These are phyloP conservation scores for Aureobasidium pullulans DNA, from an alignment of 2,329 filamentous ascomycete genomes.

Conservation along the genomic window DNA sequence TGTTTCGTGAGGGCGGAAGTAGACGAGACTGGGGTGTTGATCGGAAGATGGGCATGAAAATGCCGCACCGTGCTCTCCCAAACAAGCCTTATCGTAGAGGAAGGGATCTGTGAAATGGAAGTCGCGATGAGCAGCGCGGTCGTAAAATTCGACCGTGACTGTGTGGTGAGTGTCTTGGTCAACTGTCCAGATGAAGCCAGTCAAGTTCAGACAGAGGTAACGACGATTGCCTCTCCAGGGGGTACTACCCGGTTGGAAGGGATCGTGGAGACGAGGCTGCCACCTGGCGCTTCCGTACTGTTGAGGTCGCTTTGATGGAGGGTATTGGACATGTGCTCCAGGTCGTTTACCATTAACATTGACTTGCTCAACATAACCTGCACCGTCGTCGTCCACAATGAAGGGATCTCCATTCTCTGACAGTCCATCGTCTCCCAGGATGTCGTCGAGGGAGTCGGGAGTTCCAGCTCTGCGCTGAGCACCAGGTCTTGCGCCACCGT, in stretches of 20 bases:
- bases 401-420: conserved; percentile 64
- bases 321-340: conserved; percentile 29
- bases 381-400: conserved; percentile 90
- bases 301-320: conserved; percentile 45
- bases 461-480: conserved; percentile 51
- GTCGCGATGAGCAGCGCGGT: conserved; percentile 82
- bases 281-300: conserved; percentile 24
- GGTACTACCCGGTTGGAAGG: conserved; percentile 91
- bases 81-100: conserved; percentile 89
- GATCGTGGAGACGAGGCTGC: conserved; percentile 64
- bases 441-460: conserved; percentile 71
- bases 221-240: conserved; percentile 92
- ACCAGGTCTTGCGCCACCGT: conserved; percentile 48
- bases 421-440: conserved; percentile 59
- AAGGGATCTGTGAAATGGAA: conserved; percentile 98
- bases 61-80: conserved; percentile 74
- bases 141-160: conserved; percentile 95
- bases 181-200: conserved; percentile 94
- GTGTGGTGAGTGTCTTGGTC: conserved; percentile 86
- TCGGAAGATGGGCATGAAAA: conserved; percentile 71
- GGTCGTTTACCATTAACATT: conserved; percentile 58
- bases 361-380: conserved; percentile 67
- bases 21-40: conserved; percentile 69
- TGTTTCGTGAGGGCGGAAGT: conserved; percentile 93
- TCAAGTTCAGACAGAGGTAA: conserved; percentile 87